Evolutionary conservation across 23 red algal species (phyloP).

Genomic region (Gracilaria vermiculophylla): DNA sequence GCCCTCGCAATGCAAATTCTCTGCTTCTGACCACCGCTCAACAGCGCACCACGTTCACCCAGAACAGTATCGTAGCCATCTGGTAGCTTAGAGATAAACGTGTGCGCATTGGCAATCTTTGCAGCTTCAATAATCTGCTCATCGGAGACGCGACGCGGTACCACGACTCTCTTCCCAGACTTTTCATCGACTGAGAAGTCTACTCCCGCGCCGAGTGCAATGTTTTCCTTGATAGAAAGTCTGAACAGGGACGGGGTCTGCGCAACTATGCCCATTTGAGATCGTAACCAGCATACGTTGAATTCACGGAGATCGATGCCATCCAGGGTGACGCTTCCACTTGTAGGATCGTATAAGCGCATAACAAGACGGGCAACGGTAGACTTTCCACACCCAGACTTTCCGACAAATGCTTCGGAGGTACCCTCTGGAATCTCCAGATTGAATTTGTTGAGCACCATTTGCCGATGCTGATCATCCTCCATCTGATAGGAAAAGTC

Average conservation of each 20-base stretch:
- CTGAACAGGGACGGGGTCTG: constrained; percentile 83
- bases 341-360: constrained; percentile 72
- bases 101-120: constrained; percentile 68
- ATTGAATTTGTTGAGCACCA: constrained; percentile 62
- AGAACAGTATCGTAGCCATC: constrained; percentile 81
- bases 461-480: neutral
- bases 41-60: constrained; percentile 66
- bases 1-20: constrained; percentile 85
- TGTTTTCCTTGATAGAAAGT: constrained; percentile 73
- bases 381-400: constrained; percentile 75
- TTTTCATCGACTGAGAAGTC: neutral
- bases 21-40: constrained; percentile 88
- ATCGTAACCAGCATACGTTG: constrained; percentile 63
- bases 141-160: constrained; percentile 10
- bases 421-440: constrained; percentile 66
- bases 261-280: constrained; percentile 78
- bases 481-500: constrained; percentile 74
- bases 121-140: constrained; percentile 65
- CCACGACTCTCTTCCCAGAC: constrained; percentile 9
- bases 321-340: constrained; percentile 64
- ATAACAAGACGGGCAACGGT: constrained; percentile 76
- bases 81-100: constrained; percentile 73
- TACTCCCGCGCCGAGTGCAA: constrained; percentile 65
- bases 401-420: constrained; percentile 74
- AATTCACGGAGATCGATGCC: constrained; percentile 51